phyloP scores from a whole-genome alignment of 148 eudicot species.

The Rhododendron williamsianum region DNA sequence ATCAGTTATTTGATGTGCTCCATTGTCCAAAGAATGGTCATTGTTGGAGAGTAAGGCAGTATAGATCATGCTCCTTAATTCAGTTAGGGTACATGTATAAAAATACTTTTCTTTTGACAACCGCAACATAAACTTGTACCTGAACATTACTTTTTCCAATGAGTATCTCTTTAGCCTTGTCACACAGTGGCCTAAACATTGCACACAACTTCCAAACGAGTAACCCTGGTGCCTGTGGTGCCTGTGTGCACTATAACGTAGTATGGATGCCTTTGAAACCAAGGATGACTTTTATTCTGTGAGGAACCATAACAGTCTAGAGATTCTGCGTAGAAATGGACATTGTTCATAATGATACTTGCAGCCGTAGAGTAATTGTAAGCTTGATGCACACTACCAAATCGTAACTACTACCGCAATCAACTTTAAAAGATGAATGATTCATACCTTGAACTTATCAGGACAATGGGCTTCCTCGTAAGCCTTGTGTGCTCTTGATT shows the following conservation, averaged over 20 bases:
- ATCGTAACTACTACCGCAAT: not conserved
- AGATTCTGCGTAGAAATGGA: not conserved
- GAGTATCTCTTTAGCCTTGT: constrained; percentile 91
- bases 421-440: not conserved
- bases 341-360: not conserved
- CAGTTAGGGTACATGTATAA: not conserved
- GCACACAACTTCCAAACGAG: too few species aligned
- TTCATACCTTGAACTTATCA: constrained; percentile 63
- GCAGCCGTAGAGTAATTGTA: not conserved
- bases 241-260: too few species aligned
- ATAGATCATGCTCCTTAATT: not conserved
- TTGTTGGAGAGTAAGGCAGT: not conserved
- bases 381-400: not conserved
- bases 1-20: not conserved
- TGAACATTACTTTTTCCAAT: constrained; percentile 96
- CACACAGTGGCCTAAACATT: constrained; percentile 48
- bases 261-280: too few species aligned
- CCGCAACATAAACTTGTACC: constrained; percentile 31
- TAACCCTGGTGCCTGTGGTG: too few species aligned
- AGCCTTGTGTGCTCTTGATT: constrained; percentile 34
- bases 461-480: constrained; percentile 42
- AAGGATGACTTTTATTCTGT: too few species aligned
- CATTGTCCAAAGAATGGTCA: not conserved
- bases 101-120: too few species aligned
- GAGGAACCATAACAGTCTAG: not conserved